Evolutionary conservation across 129 eudicot genomes (phyloP).

Genomic region (Arctium minus): DNA sequence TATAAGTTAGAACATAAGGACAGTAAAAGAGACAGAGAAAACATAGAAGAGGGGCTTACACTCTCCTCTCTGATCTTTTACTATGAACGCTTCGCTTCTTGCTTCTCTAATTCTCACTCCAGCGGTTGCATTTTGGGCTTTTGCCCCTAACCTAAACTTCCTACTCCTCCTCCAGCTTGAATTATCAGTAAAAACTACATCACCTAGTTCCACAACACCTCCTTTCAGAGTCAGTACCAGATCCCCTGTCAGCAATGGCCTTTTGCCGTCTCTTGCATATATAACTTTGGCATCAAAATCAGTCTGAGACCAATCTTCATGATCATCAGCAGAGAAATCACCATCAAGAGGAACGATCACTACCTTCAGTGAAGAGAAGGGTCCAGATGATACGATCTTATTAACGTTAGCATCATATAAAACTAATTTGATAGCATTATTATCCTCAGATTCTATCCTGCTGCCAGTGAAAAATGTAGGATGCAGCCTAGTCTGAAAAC

Average conservation of each 20-base stretch:
- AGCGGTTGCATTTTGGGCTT: conserved; percentile 26
- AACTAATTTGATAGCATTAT: conserved; percentile 33
- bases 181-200: conserved; percentile 68
- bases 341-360: conserved; percentile 66
- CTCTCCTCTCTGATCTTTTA: conserved; percentile 88
- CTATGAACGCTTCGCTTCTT: conserved; percentile 62
- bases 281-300: conserved; percentile 47
- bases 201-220: conserved; percentile 62
- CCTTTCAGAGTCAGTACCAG: conserved; percentile 35
- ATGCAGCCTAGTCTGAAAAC: conserved; percentile 40
- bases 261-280: conserved; percentile 67
- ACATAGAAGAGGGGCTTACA: conserved; percentile 41
- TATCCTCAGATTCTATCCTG: conserved; percentile 42
- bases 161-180: conserved; percentile 88
- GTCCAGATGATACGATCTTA: conserved; percentile 42
- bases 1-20: neutral
- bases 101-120: conserved; percentile 68
- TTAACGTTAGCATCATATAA: conserved; percentile 42
- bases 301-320: conserved; percentile 55
- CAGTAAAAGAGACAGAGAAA: conserved; percentile 1
- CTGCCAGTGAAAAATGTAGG: conserved; percentile 55
- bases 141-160: conserved; percentile 78
- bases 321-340: conserved; percentile 56
- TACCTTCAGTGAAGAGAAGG: conserved; percentile 51
- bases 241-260: conserved; percentile 77